phyloP scores from a whole-genome alignment of 1,284 basidiomycete species.

The Fomitopsis palustris region DNA sequence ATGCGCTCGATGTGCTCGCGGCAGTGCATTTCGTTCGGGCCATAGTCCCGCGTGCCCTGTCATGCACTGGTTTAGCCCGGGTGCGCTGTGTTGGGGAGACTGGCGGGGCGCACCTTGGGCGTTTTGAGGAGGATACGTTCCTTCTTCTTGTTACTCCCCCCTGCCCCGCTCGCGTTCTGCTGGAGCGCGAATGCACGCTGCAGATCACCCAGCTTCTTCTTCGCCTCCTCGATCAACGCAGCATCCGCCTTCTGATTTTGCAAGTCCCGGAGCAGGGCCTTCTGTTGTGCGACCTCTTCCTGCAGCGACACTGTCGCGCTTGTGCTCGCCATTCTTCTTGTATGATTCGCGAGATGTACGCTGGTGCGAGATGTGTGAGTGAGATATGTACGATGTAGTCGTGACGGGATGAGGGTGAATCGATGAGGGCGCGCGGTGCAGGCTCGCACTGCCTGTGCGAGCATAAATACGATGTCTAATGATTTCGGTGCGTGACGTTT shows the following conservation, averaged over 20 bases:
- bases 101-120: constrained; percentile 58
- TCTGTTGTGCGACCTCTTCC: constrained; percentile 50
- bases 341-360: neutral
- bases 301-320: constrained; percentile 13
- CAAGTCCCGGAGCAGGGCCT: constrained; percentile 54
- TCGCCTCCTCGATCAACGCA: constrained; percentile 54
- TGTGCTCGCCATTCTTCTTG: constrained; percentile 13
- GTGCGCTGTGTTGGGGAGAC: constrained; percentile 6
- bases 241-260: constrained; percentile 49
- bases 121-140: constrained; percentile 75
- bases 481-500: constrained; percentile 6
- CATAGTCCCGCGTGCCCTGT: constrained; percentile 95
- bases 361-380: no score
- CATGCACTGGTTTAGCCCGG: constrained; percentile 21
- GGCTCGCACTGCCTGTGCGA: constrained; percentile 8
- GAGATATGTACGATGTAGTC: neutral
- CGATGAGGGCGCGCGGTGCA: constrained; percentile 5
- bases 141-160: constrained; percentile 51
- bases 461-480: constrained; percentile 9
- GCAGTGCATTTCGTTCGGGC: constrained; percentile 91
- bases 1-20: constrained; percentile 88
- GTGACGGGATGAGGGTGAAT: constrained; percentile 1
- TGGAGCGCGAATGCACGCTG: constrained; percentile 53
- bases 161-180: constrained; percentile 36
- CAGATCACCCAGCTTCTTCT: constrained; percentile 67